phyloP scores from a whole-genome alignment of 805 yeast genomes.

The Candida piceae region DNA sequence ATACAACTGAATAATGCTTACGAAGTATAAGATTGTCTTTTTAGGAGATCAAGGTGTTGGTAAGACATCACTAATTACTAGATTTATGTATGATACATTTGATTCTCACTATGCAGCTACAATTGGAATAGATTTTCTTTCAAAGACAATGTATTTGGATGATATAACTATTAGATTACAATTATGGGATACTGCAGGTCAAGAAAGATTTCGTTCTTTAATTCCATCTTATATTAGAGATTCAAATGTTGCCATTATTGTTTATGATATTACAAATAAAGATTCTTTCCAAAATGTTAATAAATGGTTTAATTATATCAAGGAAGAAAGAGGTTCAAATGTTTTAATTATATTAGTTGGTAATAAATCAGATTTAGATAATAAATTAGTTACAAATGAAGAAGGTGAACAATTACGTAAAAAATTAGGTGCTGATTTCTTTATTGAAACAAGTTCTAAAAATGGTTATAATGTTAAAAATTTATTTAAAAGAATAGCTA shows the following conservation, averaged over 20 bases:
- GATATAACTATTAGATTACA: conserved; percentile 94
- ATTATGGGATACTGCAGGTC: conserved; percentile 98
- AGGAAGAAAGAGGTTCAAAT: conserved; percentile 84
- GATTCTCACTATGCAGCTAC: conserved; percentile 97
- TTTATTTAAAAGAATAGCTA: conserved; percentile 86
- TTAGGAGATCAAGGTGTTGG: conserved; percentile 98
- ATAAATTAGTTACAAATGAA: conserved; percentile 74
- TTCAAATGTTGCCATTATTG: conserved; percentile 94
- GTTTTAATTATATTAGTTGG: conserved; percentile 90
- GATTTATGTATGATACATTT: conserved; percentile 97
- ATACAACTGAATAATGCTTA: conserved; percentile 28
- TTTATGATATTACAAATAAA: conserved; percentile 85
- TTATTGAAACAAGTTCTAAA: conserved; percentile 91
- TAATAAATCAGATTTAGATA: conserved; percentile 81
- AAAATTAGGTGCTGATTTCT: conserved; percentile 67
- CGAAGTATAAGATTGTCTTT: conserved; percentile 85
- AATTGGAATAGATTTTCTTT: conserved; percentile 91
- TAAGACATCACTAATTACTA: conserved; percentile 90
- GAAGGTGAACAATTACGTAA: conserved; percentile 81
- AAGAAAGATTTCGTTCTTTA: conserved; percentile 89
- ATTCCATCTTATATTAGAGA: conserved; percentile 96
- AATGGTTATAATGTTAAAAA: conserved; percentile 91
- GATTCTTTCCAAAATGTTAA: conserved; percentile 79
- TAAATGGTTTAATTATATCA: conserved; percentile 94
- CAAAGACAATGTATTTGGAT: conserved; percentile 90